Evolutionary conservation across 2,329 filamentous ascomycete species (phyloP).

Genomic region (Fusarium devonianum): DNA sequence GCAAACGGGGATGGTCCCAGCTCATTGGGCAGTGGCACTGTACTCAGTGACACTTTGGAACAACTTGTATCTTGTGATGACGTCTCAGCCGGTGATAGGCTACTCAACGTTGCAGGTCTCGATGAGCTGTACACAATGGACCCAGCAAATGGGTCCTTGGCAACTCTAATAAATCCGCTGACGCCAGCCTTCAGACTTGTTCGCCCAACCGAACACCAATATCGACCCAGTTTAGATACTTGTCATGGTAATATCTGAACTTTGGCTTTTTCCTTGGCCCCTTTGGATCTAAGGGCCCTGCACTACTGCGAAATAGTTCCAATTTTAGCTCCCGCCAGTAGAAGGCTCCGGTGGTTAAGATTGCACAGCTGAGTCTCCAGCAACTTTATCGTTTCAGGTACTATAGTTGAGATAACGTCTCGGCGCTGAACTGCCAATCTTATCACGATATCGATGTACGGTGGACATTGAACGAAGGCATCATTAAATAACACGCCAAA

Average conservation of each 20-base stretch:
- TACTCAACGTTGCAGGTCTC: conserved; percentile 13
- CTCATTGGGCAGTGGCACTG: conserved; percentile 34
- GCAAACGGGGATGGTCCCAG: conserved; percentile 22
- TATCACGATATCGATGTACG: too few species aligned
- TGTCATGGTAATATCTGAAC: conserved; percentile 1
- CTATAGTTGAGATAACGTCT: too few species aligned
- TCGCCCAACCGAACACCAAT: too few species aligned
- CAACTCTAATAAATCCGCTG: neutral
- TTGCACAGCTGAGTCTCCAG: too few species aligned
- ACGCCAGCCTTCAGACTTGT: too few species aligned
- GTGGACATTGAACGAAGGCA: too few species aligned
- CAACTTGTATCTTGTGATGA: conserved; percentile 22
- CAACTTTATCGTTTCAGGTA: too few species aligned
- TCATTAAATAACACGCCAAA: too few species aligned
- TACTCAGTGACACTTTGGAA: too few species aligned
- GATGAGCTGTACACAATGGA: conserved; percentile 3
- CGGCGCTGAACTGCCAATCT: too few species aligned
- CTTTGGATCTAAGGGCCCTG: conserved; percentile 14
- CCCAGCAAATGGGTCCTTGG: conserved; percentile 1
- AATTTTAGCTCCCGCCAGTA: conserved; percentile 32
- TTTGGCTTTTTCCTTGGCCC: conserved; percentile 19
- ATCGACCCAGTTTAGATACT: too few species aligned
- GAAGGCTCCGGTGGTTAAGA: conserved; percentile 16
- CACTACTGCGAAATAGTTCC: conserved; percentile 36
- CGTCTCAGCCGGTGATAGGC: conserved; percentile 12